A percentile compares a stretch with the other conserved stretches of the same genome.
These are phyloP conservation scores for Ormosia semicastrata DNA, from an alignment of 306 rosid species.

Conservation along the genomic window DNA sequence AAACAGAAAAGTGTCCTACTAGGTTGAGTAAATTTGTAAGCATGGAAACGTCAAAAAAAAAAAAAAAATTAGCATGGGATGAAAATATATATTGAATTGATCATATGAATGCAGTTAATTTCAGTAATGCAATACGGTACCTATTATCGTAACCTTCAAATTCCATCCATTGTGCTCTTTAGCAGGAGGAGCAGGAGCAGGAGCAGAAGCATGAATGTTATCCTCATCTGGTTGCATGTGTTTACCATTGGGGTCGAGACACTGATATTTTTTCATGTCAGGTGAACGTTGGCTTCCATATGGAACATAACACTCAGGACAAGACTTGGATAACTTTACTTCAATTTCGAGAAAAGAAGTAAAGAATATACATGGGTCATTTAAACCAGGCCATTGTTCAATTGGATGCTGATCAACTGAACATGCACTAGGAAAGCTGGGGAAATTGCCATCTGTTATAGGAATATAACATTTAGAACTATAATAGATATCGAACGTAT, in stretches of 20 bases:
- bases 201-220: too few relatives aligned
- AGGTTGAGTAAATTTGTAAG: too few relatives aligned
- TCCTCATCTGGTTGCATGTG: too few relatives aligned
- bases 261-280: not conserved
- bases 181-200: too few relatives aligned
- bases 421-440: too few relatives aligned
- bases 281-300: not conserved
- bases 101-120: not conserved
- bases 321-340: not conserved
- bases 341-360: too few relatives aligned
- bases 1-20: too few relatives aligned
- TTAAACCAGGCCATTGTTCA: too few relatives aligned
- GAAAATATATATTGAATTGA: not conserved
- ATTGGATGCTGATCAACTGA: not conserved
- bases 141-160: not conserved
- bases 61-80: not conserved
- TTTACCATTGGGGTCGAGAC: not conserved
- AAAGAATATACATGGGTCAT: too few relatives aligned
- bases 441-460: too few relatives aligned
- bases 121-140: not conserved
- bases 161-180: not conserved
- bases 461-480: not conserved
- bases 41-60: too few relatives aligned
- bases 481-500: constrained; percentile 16
- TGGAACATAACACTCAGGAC: not conserved